Conservation (phyloP, 305 asterid genomes). For the Petunia hybrid region DNA sequence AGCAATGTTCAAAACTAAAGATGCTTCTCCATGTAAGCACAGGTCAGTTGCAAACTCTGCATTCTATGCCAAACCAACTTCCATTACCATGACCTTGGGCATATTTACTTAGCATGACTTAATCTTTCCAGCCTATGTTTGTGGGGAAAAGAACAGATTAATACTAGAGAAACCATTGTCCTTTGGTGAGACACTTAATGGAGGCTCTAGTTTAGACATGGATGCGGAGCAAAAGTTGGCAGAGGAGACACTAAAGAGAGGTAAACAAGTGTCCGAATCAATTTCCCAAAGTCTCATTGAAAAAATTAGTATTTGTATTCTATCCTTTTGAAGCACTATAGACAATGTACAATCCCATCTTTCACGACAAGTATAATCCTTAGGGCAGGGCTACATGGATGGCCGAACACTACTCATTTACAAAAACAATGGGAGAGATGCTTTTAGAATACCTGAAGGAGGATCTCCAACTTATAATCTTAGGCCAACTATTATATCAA, state of each 20-base stretch:
- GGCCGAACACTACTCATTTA: constrained; percentile 67
- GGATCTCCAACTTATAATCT: constrained; percentile 38
- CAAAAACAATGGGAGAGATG: constrained; percentile 67
- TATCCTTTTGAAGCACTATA: too few relatives aligned
- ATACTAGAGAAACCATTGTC: constrained; percentile 48
- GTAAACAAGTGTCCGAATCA: constrained; percentile 29
- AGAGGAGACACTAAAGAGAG: constrained; percentile 54
- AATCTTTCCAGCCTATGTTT: constrained; percentile 54
- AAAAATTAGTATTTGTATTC: neutral
- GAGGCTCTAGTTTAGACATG: constrained; percentile 51
- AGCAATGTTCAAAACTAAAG: constrained; percentile 51
- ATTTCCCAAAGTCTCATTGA: too few relatives aligned
- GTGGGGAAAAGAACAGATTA: constrained; percentile 50
- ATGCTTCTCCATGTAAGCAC: constrained; percentile 70
- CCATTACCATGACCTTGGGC: neutral
- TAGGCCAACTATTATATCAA: constrained; percentile 60
- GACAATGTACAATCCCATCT: too few relatives aligned
- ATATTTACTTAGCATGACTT: neutral
- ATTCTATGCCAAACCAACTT: neutral
- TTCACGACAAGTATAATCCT: neutral
- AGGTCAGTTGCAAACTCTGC: constrained; percentile 41
- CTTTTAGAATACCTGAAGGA: constrained; percentile 41
- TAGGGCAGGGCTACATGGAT: constrained; percentile 54
- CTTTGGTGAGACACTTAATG: constrained; percentile 56
- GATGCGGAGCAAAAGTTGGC: constrained; percentile 49